Base-by-base conservation (phyloP, 208 protist species). In the Acanthamoeba rhysodes region DNA sequence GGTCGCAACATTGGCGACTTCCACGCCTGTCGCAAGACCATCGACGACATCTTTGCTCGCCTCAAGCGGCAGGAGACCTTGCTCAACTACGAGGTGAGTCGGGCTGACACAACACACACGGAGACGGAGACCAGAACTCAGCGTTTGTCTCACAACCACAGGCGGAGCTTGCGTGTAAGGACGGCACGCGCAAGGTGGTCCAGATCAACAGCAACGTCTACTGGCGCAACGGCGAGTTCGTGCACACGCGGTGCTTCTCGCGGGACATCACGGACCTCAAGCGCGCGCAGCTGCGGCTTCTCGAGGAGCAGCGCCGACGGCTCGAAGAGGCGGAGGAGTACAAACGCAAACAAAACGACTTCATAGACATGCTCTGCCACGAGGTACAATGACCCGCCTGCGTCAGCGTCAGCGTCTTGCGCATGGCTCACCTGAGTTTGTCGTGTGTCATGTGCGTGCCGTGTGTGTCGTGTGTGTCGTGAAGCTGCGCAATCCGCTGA, bases 131-230 rank as follows among this genome's bases (percentile, higher is more conserved):
- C n/a, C n/a, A n/a, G n/a, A n/a, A n/a, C n/a, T n/a, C n/a, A n/a
- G n/a, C n/a, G n/a, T 64, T 24, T 16, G 57, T 1, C 0, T 64
- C 37, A 41, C 37, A 4, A 27, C 4, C 66, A n/a, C 78, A 85
- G 78, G 78, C 78, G 14, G 45, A 85, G 45, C 16, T 85, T 16
- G 14, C 6, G 9, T 85, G 78, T 24, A 85, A 85, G 78, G 78
- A 85, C 78, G 78, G 78, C 8, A 50, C 78, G 9, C 18, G 22
- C 45, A 85, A 85, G n/a, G 48, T 59, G 45, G 48, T 85, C 10
- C 78, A 85, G 22, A 85, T 85, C 37, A 85, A 85, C 78, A 85
- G 78, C 78, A 85, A 85, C 78, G 78, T 85, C 16, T 85, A 59
- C 48, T 85, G 78, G 78, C 4, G 22, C 12, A 85, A 27, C 48